phyloP scores from a whole-genome alignment of 164 flowering plant genomes.

The Pachysandra terminalis region DNA sequence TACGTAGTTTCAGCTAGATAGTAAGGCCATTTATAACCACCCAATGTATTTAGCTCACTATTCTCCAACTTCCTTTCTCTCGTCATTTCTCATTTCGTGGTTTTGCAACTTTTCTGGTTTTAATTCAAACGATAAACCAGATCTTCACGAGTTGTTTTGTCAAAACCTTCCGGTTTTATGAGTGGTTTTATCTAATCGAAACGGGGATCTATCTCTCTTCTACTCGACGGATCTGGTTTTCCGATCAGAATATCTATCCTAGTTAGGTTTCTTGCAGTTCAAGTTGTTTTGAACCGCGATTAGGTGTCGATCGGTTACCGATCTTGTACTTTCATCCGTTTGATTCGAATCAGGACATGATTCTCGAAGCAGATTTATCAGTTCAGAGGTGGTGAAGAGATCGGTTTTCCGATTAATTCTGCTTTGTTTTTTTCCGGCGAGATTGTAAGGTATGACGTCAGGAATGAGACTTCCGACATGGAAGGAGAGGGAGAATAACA shows the following conservation, averaged over 20 bases:
- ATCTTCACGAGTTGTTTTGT: not conserved
- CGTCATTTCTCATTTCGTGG: slow-evolving; percentile 4
- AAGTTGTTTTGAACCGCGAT: no score
- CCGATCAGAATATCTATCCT: not conserved
- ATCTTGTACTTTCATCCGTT: no score
- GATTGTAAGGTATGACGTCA: slow-evolving; percentile 45
- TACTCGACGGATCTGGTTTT: not conserved
- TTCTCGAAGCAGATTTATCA: not conserved
- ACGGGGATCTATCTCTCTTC: no score
- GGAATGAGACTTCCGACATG: slow-evolving; percentile 86
- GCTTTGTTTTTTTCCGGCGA: not conserved
- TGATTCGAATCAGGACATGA: no score
- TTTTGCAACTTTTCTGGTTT: not conserved
- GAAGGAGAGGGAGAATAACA: slow-evolving; percentile 93
- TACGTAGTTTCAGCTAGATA: slow-evolving; percentile 8
- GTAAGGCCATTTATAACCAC: not conserved
- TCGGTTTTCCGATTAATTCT: slow-evolving; percentile 2
- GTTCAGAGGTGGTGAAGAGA: slow-evolving; percentile 1
- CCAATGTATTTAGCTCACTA: slow-evolving; percentile 24
- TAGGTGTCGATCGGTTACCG: no score
- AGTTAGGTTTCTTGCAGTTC: not conserved
- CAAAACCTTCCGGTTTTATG: not conserved
- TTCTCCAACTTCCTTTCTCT: slow-evolving; percentile 7
- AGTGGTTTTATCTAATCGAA: no score
- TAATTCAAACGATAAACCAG: no score